These are phyloP conservation scores for Emergomyces orientalis DNA, from an alignment of 2,329 filamentous ascomycete species.

Conservation along the genomic window DNA sequence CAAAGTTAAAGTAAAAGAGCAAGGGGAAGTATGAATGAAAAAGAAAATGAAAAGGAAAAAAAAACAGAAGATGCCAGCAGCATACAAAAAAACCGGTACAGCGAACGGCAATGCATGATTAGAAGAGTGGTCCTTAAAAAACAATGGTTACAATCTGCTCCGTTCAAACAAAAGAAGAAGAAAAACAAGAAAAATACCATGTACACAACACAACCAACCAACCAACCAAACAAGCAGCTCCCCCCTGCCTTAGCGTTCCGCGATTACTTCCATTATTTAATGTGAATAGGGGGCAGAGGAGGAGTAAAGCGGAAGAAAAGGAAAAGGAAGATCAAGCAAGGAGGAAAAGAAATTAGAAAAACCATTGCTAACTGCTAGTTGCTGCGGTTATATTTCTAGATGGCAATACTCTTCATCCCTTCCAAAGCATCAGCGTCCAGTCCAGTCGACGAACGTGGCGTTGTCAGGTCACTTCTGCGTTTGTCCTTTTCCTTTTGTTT, in stretches of 20 bases:
- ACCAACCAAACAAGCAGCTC: neutral
- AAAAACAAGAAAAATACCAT: neutral
- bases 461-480: conserved; percentile 19
- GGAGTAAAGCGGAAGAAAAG: neutral
- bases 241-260: neutral
- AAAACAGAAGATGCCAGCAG: conserved; percentile 5
- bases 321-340: neutral
- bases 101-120: neutral
- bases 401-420: conserved; percentile 42
- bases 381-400: conserved; percentile 21
- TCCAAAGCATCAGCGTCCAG: conserved; percentile 34
- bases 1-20: conserved; percentile 12
- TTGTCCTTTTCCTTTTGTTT: conserved; percentile 30
- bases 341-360: neutral
- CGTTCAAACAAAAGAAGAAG: neutral
- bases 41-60: conserved; percentile 5
- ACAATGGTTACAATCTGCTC: neutral
- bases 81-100: neutral
- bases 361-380: neutral
- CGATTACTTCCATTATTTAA: neutral
- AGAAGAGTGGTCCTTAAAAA: neutral
- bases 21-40: conserved; percentile 16
- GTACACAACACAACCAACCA: neutral
- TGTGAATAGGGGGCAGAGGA: neutral
- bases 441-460: conserved; percentile 22